Base-by-base conservation (phyloP, 2,329 filamentous ascomycete species). In the Alternaria conjuncta region DNA sequence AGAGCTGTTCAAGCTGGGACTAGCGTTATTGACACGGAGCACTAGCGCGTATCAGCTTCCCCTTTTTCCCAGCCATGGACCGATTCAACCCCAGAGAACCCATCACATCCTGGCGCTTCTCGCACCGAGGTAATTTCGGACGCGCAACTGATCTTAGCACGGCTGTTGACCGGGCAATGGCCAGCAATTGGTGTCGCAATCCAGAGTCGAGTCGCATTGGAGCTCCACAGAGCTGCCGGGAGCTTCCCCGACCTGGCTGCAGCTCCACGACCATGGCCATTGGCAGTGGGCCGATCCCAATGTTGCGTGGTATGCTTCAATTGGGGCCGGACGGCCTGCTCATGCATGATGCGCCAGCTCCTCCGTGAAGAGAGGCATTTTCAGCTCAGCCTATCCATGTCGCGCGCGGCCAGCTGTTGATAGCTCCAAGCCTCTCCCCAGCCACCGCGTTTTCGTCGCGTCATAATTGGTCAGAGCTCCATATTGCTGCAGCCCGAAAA, bases 281-380 rank as follows among this genome's bases (percentile, higher is more conserved):
- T 60, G 62, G 60, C 54, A 53, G 65, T 71, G 65, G 65, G 67
- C 63, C 61, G 60, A 47, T 57, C 66, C 49, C 66, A 59, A 63
- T 66, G 36, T 64, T 64, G 70, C 76, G 77, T 79, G 76, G 76
- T 73, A 67, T 63, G 2, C 50, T 54, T 63, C 75, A 69, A 79
- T 79, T 79, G 77, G 75, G 67, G 69, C 67, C 55, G 44, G 55
- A 8, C 45, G 12, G 18, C 56, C 50, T 47, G 65, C 57, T 57
- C 67, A 73, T 77, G 71, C 71, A 71, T 55, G 58, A 60, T 58
- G 55, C 69, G 65, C 69, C 74, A 71, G 73, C 73, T 71, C 69
- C 58, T 65, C 50, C 57, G 45, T 57, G 44, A 25, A 50, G 51
- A 68, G 60, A 59, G 60, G 50, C 71, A 69, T 71, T 73, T 72